Evolutionary conservation across 140 eudicot species (phyloP).

Genomic region (Erigeron philadelphicus): DNA sequence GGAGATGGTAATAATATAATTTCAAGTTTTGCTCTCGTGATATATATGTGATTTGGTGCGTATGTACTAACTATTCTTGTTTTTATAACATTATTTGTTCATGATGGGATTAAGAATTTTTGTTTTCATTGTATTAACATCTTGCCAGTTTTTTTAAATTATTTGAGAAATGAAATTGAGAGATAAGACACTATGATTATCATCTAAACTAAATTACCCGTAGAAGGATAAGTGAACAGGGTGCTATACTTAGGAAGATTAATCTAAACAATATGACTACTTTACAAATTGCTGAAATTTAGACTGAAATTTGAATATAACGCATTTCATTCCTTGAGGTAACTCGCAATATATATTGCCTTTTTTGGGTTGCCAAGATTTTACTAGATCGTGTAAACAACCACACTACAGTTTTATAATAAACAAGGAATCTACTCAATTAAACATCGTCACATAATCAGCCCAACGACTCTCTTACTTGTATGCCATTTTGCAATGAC

Average conservation of each 20-base stretch:
- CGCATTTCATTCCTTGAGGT: not conserved
- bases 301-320: not conserved
- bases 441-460: not conserved
- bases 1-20: slow-evolving; percentile 13
- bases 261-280: not conserved
- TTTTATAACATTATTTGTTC: too few relatives aligned
- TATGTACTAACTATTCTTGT: too few relatives aligned
- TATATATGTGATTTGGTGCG: not conserved
- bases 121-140: too few relatives aligned
- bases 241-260: too few relatives aligned
- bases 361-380: not conserved
- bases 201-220: too few relatives aligned
- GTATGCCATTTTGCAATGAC: slow-evolving; percentile 4
- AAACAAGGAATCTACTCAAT: not conserved
- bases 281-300: not conserved
- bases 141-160: too few relatives aligned
- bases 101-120: too few relatives aligned
- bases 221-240: too few relatives aligned
- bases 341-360: not conserved
- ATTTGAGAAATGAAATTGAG: too few relatives aligned
- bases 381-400: not conserved
- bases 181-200: too few relatives aligned
- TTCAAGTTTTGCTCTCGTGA: slow-evolving; percentile 10
- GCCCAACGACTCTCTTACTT: not conserved
- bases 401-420: slow-evolving; percentile 19